These are phyloP conservation scores for Phaeophleospora eucalypticola DNA, from an alignment of 2,329 filamentous ascomycete genomes.

Conservation along the genomic window DNA sequence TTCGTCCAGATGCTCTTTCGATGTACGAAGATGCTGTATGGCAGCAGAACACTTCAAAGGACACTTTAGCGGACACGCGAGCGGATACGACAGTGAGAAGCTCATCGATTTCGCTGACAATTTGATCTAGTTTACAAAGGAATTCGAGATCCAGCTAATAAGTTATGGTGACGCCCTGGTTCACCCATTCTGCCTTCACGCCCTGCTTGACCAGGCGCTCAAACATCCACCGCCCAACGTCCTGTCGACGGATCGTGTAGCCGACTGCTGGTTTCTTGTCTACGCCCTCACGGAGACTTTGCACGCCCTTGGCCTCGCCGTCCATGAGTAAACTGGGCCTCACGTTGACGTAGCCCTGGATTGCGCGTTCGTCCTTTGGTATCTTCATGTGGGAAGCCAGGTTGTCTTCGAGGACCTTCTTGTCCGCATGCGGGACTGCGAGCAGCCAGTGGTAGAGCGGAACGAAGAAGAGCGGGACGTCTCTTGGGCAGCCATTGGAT, in stretches of 20 bases:
- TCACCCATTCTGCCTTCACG: conserved; percentile 27
- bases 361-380: conserved; percentile 15
- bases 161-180: conserved; percentile 34
- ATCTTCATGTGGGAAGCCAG: conserved; percentile 26
- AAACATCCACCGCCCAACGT: conserved; percentile 42
- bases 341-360: conserved; percentile 33
- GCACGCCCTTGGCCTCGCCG: conserved; percentile 25
- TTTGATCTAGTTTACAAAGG: no score
- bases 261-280: conserved; percentile 35
- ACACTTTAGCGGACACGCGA: no score
- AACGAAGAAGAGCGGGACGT: conserved; percentile 34
- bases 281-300: conserved; percentile 31
- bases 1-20: no score
- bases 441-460: conserved; percentile 37
- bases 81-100: no score
- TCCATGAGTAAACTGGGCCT: conserved; percentile 38
- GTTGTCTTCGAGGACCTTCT: conserved; percentile 34
- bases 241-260: conserved; percentile 35
- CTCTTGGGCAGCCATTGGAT: conserved; percentile 25
- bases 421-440: conserved; percentile 38
- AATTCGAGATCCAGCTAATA: no score
- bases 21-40: no score
- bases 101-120: no score
- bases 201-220: conserved; percentile 30
- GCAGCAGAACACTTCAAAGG: no score